Evolutionary conservation across 176 grass and related monocot species (phyloP).

Genomic region (Neostapfia colusana): DNA sequence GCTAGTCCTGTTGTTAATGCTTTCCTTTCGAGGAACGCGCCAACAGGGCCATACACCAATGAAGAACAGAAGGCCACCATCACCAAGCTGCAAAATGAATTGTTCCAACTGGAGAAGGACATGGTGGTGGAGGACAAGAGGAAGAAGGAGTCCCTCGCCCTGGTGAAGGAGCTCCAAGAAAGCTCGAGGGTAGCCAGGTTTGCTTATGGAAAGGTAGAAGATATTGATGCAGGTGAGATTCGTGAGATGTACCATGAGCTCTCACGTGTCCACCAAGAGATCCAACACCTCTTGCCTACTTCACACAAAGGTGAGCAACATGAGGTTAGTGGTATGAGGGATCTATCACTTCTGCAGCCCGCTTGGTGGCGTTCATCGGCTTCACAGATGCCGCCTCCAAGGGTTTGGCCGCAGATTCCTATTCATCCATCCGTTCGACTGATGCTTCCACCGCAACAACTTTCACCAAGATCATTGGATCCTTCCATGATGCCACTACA

Average conservation of each 20-base stretch:
- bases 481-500: not conserved
- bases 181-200: not conserved
- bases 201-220: not conserved
- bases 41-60: not conserved
- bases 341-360: not conserved
- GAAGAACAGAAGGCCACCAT: not conserved
- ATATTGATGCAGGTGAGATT: conserved; percentile 4
- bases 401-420: not conserved
- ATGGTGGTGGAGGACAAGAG: not conserved
- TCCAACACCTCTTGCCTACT: not conserved
- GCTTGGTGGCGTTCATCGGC: not conserved
- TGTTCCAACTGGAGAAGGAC: conserved; percentile 10
- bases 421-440: not conserved
- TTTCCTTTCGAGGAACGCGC: not conserved
- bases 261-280: not conserved
- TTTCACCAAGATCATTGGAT: not conserved
- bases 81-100: not conserved
- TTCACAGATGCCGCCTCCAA: not conserved
- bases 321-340: not conserved
- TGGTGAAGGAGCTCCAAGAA: not conserved
- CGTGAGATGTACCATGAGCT: not conserved
- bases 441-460: not conserved
- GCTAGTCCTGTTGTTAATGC: not conserved
- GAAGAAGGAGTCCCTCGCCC: not conserved
- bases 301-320: not conserved